These are phyloP conservation scores for Triticum dicoccoides DNA, from an alignment of 176 grass and related monocot genomes.

Conservation along the genomic window DNA sequence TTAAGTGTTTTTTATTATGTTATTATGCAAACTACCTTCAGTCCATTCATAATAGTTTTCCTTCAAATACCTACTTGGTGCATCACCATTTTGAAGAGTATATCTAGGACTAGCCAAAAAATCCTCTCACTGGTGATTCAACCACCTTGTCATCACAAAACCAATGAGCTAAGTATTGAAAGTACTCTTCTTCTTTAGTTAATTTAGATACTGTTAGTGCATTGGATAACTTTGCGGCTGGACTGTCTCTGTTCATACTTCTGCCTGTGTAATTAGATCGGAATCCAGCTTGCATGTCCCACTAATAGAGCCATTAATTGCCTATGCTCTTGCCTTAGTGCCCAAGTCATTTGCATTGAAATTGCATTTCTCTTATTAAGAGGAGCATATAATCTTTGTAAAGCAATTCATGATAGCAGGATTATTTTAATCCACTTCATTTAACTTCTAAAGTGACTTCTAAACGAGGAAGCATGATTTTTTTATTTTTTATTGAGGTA, in stretches of 20 bases:
- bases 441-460: not conserved
- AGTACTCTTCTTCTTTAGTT: not conserved
- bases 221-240: not conserved
- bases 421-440: not conserved
- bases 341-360: not conserved
- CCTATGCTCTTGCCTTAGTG: not conserved
- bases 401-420: not conserved
- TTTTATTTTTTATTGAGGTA: too few relatives aligned
- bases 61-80: not conserved
- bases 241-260: not conserved
- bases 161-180: not conserved
- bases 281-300: not conserved
- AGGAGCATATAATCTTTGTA: not conserved
- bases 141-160: not conserved
- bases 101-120: not conserved
- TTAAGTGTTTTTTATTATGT: not conserved
- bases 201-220: not conserved
- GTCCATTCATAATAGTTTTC: not conserved
- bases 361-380: not conserved
- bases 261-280: not conserved
- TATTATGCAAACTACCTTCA: slow-evolving; percentile 3
- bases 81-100: not conserved
- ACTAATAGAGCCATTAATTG: not conserved
- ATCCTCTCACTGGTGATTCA: too few relatives aligned
- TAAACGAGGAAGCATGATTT: not conserved